Percentiles rank a stretch among this genome's conserved stretches.
These are phyloP conservation scores for Cercospora canescens DNA, from an alignment of 2,329 filamentous ascomycete genomes.

Conservation along the genomic window DNA sequence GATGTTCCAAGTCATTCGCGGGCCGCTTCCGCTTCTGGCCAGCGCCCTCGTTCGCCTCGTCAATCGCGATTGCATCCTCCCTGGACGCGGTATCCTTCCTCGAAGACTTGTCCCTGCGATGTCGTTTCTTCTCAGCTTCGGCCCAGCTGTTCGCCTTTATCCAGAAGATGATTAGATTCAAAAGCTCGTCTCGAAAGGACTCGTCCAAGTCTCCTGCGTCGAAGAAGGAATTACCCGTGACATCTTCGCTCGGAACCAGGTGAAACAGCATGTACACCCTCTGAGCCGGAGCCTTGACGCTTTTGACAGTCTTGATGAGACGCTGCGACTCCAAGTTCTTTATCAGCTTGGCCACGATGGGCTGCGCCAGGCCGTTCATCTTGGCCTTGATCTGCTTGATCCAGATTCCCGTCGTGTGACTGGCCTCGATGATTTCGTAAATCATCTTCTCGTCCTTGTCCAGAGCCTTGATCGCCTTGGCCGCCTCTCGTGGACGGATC, in stretches of 20 bases:
- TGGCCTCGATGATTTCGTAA: constrained; percentile 85
- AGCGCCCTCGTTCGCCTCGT: constrained; percentile 12
- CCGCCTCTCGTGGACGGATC: constrained; percentile 27
- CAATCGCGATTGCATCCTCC: constrained; percentile 7
- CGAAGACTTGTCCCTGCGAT: constrained; percentile 8
- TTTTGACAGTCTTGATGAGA: constrained; percentile 86
- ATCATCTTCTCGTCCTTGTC: constrained; percentile 76
- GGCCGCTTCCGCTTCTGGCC: constrained; percentile 33
- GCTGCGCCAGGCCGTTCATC: constrained; percentile 72
- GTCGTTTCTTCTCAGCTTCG: constrained; percentile 42
- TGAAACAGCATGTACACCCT: constrained; percentile 95
- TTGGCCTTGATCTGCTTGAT: constrained; percentile 77
- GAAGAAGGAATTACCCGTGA: constrained; percentile 93
- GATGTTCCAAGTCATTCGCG: constrained; percentile 34
- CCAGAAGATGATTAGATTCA: constrained; percentile 70
- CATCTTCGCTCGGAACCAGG: constrained; percentile 81
- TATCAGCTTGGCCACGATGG: constrained; percentile 75
- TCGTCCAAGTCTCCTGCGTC: constrained; percentile 87
- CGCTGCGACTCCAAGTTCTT: constrained; percentile 81
- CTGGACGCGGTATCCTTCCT: constrained; percentile 5
- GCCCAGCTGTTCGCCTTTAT: constrained; percentile 73
- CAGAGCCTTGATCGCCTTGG: constrained; percentile 45
- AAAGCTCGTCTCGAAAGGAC: constrained; percentile 78
- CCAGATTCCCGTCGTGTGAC: constrained; percentile 86
- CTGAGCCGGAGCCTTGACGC: constrained; percentile 83